These are phyloP conservation scores for Phytophthora palmivora DNA, from an alignment of 352 stramenopile species.

Conservation along the genomic window DNA sequence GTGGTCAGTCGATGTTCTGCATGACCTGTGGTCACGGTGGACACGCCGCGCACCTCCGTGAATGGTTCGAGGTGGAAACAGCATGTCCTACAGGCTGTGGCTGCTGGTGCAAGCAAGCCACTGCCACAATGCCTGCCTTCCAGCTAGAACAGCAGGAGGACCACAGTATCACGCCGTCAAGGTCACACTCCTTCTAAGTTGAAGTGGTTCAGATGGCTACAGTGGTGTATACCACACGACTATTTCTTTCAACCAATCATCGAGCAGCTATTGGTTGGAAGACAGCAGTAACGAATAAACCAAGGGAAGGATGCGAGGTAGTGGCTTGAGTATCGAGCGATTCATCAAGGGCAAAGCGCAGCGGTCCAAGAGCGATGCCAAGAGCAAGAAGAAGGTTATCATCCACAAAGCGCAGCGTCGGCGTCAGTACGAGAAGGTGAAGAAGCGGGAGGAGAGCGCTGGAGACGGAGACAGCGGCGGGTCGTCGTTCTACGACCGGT, in stretches of 20 bases:
- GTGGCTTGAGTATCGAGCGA: slow-evolving; percentile 84
- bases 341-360: slow-evolving; percentile 90
- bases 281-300: slow-evolving; percentile 10
- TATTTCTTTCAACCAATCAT: slow-evolving; percentile 19
- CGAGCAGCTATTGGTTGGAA: slow-evolving; percentile 16
- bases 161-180: slow-evolving; percentile 43
- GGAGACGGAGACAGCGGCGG: slow-evolving; percentile 24
- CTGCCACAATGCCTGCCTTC: slow-evolving; percentile 49
- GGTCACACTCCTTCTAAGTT: slow-evolving; percentile 74
- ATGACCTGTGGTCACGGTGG: slow-evolving; percentile 87
- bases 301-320: slow-evolving; percentile 58
- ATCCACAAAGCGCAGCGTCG: slow-evolving; percentile 83
- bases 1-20: slow-evolving; percentile 88
- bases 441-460: slow-evolving; percentile 56
- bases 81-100: slow-evolving; percentile 83
- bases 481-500: slow-evolving; percentile 83
- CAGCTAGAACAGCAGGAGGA: slow-evolving; percentile 36
- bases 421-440: slow-evolving; percentile 86
- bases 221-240: slow-evolving; percentile 21
- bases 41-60: slow-evolving; percentile 71
- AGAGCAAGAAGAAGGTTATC: slow-evolving; percentile 86
- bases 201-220: slow-evolving; percentile 23
- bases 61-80: slow-evolving; percentile 81
- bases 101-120: slow-evolving; percentile 87
- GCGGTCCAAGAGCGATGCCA: slow-evolving; percentile 76